These are phyloP conservation scores for Lipomyces starkeyi DNA, from an alignment of 805 yeast species.

Conservation along the genomic window DNA sequence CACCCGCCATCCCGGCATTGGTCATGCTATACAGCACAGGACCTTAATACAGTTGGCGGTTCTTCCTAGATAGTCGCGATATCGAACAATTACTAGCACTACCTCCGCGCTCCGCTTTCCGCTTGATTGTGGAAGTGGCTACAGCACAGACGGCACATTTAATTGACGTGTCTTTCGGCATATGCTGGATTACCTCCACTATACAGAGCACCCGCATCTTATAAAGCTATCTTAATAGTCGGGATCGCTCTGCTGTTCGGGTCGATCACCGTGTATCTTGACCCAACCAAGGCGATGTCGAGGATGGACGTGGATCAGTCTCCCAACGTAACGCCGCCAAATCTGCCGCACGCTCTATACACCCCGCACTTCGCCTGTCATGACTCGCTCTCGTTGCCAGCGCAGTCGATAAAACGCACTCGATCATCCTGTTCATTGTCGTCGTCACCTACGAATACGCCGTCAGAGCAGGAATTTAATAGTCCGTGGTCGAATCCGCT, in stretches of 20 bases:
- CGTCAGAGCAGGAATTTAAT: not conserved
- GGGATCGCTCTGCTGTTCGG: not conserved
- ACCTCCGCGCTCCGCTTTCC: not conserved
- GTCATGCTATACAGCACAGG: not conserved
- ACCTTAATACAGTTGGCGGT: not conserved
- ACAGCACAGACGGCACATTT: not conserved
- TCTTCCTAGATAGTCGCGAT: not conserved
- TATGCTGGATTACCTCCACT: not conserved
- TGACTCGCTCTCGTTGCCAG: not conserved
- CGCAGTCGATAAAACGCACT: not conserved
- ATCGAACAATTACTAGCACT: not conserved
- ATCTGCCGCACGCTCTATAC: not conserved
- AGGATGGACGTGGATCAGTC: slow-evolving; percentile 8
- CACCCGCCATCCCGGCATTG: not conserved
- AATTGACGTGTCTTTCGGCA: not conserved
- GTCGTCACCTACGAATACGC: not conserved
- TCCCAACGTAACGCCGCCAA: not conserved
- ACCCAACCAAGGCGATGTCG: not conserved
- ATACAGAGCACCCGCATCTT: not conserved
- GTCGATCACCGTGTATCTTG: not conserved
- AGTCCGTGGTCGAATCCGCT: not conserved
- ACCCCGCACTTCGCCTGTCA: not conserved
- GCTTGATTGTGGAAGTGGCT: not conserved
- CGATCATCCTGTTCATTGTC: slow-evolving; percentile 3
- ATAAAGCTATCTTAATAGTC: not conserved